These are phyloP conservation scores for Iberis pinnata DNA, from an alignment of 345 rosid species.

Conservation along the genomic window DNA sequence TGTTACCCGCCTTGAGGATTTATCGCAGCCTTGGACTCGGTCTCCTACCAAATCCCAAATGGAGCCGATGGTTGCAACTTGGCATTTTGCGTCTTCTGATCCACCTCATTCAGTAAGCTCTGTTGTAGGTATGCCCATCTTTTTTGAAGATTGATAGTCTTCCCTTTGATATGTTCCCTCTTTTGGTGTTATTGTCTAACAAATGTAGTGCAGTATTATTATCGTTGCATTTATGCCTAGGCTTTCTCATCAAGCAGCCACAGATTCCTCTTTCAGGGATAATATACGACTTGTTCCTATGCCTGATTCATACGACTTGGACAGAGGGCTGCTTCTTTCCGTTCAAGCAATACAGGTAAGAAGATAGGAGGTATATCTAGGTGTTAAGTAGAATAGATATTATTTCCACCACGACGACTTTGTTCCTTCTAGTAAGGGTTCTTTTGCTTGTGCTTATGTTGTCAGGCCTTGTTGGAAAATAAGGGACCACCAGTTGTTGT, in stretches of 20 bases:
- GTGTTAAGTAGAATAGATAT: conserved; percentile 2
- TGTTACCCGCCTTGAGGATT: conserved; percentile 76
- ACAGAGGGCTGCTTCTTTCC: conserved; percentile 95
- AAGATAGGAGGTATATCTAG: conserved; percentile 14
- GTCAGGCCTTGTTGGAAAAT: conserved; percentile 92
- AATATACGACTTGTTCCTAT: conserved; percentile 76
- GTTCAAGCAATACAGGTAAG: conserved; percentile 98
- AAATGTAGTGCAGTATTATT: conserved; percentile 22
- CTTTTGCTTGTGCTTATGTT: conserved; percentile 17
- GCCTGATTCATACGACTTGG: conserved; percentile 97
- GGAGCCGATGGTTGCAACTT: conserved; percentile 82
- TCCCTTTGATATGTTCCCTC: neutral
- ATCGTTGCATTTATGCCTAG: conserved; percentile 34
- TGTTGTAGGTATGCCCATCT: conserved; percentile 52
- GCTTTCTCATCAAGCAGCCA: conserved; percentile 92
- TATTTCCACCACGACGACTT: neutral
- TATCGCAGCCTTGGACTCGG: conserved; percentile 98
- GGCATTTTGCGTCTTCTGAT: conserved; percentile 58
- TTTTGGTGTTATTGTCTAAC: conserved; percentile 2
- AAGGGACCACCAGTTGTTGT: conserved; percentile 81
- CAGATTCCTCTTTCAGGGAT: conserved; percentile 99
- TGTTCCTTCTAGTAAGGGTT: conserved; percentile 15
- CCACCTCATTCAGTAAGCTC: conserved; percentile 43
- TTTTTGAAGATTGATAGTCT: conserved; percentile 10
- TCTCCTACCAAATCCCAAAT: conserved; percentile 95